Base-by-base conservation (phyloP, 2,329 filamentous ascomycete genomes). In the Neofusicoccum umdonicola region DNA sequence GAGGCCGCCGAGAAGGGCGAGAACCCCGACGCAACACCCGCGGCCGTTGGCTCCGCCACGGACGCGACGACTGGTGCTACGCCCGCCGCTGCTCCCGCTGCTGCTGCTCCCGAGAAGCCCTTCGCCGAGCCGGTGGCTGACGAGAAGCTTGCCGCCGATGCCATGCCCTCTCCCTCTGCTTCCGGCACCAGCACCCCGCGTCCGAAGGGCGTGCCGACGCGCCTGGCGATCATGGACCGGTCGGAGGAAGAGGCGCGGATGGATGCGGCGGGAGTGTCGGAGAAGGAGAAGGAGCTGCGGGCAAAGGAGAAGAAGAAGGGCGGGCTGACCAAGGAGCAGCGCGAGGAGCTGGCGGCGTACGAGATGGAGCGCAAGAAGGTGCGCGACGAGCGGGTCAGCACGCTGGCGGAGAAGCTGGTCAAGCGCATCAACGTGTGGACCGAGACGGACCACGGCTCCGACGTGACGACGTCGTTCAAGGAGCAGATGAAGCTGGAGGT, bases 351-450 rank as follows among this genome's bases (percentile, higher is more conserved):
- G 37, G 88, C 89, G 3, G 93, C 92, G 3, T 94, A 93, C 72
- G 95, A 99, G 75, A 84, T 87, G 69, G 94, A 99, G 82, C 89
- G 95, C 22, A 88, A 89, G 66, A 87, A 85, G 70, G 88, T 96
- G 41, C 90, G 95, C 48, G 88, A 97, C 74, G 93, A 99, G 78
- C 91, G 95, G 67, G 91, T 99, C 31, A 88, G 92, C 66, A 95
- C 87, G 6, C 85, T 99, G 15, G 84, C 88, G 12, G 88, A 88
- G 76, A 98, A 98, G 81, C 85, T 99, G 27, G 81, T 95, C 66
- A 92, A 97, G 77, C 90, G 93, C 65, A 87, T 98, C 73, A 93
- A 90, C 69, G 88, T 98, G 47, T 98, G 93, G 94, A 97, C 95
- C 5, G 95, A 99, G 82, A 97, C 94, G 3, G 95, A 98, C 80